phyloP scores from a whole-genome alignment of 1,139 yeast species.

The Suhomyces bolitotheri region DNA sequence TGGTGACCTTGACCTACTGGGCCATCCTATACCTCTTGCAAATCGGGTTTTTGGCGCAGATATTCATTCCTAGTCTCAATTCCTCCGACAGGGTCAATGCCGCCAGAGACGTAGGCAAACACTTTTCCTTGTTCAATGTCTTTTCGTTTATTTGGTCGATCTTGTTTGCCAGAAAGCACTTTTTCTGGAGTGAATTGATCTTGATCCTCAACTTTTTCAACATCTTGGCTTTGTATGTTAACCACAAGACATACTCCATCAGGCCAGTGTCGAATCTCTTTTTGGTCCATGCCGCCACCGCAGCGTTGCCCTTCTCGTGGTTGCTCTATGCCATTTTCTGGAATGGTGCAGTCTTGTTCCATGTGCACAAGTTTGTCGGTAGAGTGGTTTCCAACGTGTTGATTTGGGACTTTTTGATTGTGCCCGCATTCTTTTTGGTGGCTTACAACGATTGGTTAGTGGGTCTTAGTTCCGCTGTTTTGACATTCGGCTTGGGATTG shows the following conservation, averaged over 20 bases:
- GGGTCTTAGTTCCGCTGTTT: conserved; percentile 58
- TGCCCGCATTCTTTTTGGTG: conserved; percentile 58
- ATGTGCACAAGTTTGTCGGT: conserved; percentile 58
- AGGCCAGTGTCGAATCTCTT: conserved; percentile 54
- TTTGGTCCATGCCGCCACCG: conserved; percentile 61
- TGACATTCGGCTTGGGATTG: conserved; percentile 65
- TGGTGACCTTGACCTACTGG: conserved; percentile 62
- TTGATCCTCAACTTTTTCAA: conserved; percentile 59
- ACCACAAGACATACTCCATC: conserved; percentile 60
- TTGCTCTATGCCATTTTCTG: conserved; percentile 69
- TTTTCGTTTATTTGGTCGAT: conserved; percentile 61
- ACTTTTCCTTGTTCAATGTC: conserved; percentile 62
- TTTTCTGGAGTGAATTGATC: conserved; percentile 56
- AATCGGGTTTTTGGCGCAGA: conserved; percentile 51
- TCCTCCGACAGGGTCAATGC: conserved; percentile 27
- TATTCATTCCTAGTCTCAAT: conserved; percentile 47
- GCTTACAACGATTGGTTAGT: conserved; percentile 71
- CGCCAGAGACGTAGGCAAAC: conserved; percentile 52
- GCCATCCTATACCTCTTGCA: conserved; percentile 53
- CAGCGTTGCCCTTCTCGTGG: conserved; percentile 77
- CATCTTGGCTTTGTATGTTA: conserved; percentile 54
- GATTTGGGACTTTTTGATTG: conserved; percentile 74
- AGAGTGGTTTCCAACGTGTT: conserved; percentile 69
- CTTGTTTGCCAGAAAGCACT: conserved; percentile 58
- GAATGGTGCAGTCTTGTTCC: conserved; percentile 76